Evolutionary conservation across 345 rosid genomes (phyloP).

Genomic region (Brassica rapa): DNA sequence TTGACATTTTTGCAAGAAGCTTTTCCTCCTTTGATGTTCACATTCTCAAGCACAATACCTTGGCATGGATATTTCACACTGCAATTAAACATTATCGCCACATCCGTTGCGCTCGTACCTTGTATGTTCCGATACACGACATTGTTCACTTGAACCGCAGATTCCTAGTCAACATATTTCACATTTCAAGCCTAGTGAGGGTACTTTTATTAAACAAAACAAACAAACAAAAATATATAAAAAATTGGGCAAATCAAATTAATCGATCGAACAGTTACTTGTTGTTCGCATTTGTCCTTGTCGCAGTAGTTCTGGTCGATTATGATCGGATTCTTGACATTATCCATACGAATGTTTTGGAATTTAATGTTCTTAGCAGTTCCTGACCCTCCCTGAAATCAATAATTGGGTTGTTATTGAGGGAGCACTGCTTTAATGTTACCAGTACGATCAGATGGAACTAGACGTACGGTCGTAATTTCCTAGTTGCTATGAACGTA

Average conservation of each 20-base stretch:
- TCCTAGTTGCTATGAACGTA: not conserved
- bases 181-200: not conserved
- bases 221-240: not conserved
- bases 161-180: conserved; percentile 41
- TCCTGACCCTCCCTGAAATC: conserved; percentile 87
- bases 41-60: conserved; percentile 58
- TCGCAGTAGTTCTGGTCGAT: conserved; percentile 88
- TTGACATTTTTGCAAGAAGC: conserved; percentile 64
- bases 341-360: conserved; percentile 64
- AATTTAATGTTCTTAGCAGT: conserved; percentile 71
- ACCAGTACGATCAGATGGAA: not conserved
- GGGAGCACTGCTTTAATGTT: not conserved
- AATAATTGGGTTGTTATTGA: not conserved
- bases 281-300: conserved; percentile 60
- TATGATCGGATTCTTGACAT: conserved; percentile 83
- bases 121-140: conserved; percentile 70
- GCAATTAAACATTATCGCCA: conserved; percentile 68
- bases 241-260: not conserved
- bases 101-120: conserved; percentile 72
- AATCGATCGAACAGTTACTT: conserved; percentile 42
- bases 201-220: not conserved
- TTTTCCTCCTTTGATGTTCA: conserved; percentile 44
- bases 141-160: conserved; percentile 69
- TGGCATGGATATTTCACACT: conserved; percentile 63
- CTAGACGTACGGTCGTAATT: not conserved